phyloP scores from a whole-genome alignment of 768 basidiomycete species.

The Agrocybe pediades region DNA sequence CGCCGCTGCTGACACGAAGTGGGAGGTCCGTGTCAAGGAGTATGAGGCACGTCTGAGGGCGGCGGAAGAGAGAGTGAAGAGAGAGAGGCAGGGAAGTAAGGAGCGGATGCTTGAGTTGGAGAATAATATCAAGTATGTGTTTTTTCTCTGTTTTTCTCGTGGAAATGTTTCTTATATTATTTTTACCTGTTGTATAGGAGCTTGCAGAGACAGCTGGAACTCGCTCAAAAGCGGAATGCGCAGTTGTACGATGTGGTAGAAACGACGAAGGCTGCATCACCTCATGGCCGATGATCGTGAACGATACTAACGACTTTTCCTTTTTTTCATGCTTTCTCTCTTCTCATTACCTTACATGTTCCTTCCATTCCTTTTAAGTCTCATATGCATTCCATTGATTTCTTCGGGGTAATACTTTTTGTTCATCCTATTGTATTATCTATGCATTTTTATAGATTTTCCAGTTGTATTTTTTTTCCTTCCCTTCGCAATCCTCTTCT shows the following conservation, averaged over 20 bases:
- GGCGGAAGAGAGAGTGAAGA: conserved; percentile 90
- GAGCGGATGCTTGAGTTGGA: conserved; percentile 78
- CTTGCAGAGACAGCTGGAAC: conserved; percentile 74
- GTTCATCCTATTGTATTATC: not conserved
- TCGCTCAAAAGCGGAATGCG: conserved; percentile 73
- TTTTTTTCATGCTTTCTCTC: not conserved
- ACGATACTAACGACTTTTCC: not conserved
- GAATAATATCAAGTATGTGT: conserved; percentile 63
- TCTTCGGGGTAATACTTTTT: not conserved
- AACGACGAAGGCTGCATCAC: conserved; percentile 27
- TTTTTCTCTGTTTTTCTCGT: conserved; percentile 4
- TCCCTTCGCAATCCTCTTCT: not conserved
- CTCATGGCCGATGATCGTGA: not conserved
- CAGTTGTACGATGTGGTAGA: conserved; percentile 60
- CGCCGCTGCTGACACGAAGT: conserved; percentile 76
- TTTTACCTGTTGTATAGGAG: conserved; percentile 48
- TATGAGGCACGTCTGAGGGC: conserved; percentile 80
- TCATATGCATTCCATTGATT: no score
- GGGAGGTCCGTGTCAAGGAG: conserved; percentile 95
- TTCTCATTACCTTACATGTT: no score
- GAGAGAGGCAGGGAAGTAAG: conserved; percentile 92
- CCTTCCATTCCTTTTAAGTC: no score
- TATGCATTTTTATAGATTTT: not conserved
- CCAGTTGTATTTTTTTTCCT: not conserved
- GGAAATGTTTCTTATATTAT: conserved; percentile 5